Evolutionary conservation across 306 rosid species (phyloP).

Genomic region (Geum urbanum): DNA sequence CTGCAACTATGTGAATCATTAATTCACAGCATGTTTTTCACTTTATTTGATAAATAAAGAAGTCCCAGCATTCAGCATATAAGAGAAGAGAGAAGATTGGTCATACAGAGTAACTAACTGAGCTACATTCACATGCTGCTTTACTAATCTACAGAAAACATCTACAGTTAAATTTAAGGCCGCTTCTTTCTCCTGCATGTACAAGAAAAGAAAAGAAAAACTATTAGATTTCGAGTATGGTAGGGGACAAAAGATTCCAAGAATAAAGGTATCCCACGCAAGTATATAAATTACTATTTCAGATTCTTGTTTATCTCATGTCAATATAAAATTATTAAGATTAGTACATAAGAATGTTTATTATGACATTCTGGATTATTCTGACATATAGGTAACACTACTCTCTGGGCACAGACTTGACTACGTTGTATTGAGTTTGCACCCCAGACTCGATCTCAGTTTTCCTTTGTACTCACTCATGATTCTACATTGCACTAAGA

Average conservation of each 20-base stretch:
- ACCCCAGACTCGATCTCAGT: neutral
- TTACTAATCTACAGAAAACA: constrained; percentile 96
- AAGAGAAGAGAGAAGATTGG: constrained; percentile 24
- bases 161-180: constrained; percentile 92
- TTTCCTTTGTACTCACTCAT: neutral
- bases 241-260: neutral
- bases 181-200: constrained; percentile 94
- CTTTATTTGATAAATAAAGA: constrained; percentile 14
- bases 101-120: constrained; percentile 91
- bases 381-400: no score
- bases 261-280: neutral
- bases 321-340: neutral
- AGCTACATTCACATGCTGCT: constrained; percentile 80
- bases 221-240: neutral
- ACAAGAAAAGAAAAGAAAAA: constrained; percentile 1
- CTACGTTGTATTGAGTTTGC: neutral
- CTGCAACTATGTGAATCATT: neutral
- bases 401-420: no score
- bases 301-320: neutral
- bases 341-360: constrained; percentile 1
- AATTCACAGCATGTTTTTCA: neutral
- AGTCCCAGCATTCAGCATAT: constrained; percentile 23
- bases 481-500: neutral
- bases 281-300: neutral
- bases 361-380: neutral